Evolutionary conservation across 106 monocot species (phyloP), one percentile per base, ranked within the genome.

Genomic region (Vanilla planifolia): DNA sequence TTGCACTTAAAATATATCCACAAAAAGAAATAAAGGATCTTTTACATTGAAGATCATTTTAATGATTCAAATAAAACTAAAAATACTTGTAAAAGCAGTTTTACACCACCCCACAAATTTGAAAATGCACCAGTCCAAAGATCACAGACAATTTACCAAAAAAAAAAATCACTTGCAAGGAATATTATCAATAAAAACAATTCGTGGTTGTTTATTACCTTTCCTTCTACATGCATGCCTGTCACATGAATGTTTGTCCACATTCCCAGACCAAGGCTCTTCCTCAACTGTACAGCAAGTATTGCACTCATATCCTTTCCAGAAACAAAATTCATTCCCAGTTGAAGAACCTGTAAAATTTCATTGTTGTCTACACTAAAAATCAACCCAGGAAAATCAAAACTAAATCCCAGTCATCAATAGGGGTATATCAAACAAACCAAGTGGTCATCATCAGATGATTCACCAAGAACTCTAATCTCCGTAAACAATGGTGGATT

Each of bases 181-280:
- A 29, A 32, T 25, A 30, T 15, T 32, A 22, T 29, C 15, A 53
- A 53, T 29, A 0, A 15, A 16, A 53, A 28, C 53, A 53, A 53
- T 4, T 28, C 29, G 28, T 11, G 24, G 58, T 10, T 15, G 22
- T 55, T 66, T 15, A 53, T 51, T 74, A 86, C 91, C 91, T 91
- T 91, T 53, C 96, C 96, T 77, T 96, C 96, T 19, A 96, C 69
- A 79, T 96, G 96, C 84, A 96, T 96, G 51, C 91, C 77, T 8
- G 91, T 91, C 17, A 96, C 37, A 73, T 96, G 96, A 86, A 96
- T 78, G 57, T 81, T 87, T 67, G 95, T 63, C 77, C 80, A 84
- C 24, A 96, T 79, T 60, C 95, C 90, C 48, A 96, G 73, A 8
- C 90, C 90, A 37, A 95, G 27, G 56, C 75, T 71, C 70, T 92